phyloP scores from a whole-genome alignment of 148 eudicot species.

The Tetragonia tetragonoides region DNA sequence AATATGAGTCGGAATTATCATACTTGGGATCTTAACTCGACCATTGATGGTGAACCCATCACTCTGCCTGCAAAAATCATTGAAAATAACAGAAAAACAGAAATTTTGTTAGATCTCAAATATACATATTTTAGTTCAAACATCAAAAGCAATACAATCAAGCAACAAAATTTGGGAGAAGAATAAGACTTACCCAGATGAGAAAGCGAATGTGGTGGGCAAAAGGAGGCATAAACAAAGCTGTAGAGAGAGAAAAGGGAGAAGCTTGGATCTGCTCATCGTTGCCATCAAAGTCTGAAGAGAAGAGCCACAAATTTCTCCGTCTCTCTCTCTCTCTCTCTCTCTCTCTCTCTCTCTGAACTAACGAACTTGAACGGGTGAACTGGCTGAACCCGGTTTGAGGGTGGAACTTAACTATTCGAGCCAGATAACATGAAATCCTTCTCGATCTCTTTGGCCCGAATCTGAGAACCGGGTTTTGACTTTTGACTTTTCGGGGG shows the following conservation, averaged over 20 bases:
- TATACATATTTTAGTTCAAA: neutral
- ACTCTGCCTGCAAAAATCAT: conserved; percentile 28
- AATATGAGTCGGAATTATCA: neutral
- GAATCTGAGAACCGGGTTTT: too few species aligned
- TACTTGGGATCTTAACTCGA: conserved; percentile 44
- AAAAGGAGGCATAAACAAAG: conserved; percentile 21
- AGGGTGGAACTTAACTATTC: neutral
- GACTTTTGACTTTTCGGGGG: too few species aligned
- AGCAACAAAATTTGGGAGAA: neutral
- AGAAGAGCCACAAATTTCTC: conserved; percentile 1
- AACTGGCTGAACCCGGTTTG: neutral
- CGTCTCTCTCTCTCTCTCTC: neutral
- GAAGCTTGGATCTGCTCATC: conserved; percentile 15
- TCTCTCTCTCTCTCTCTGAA: neutral
- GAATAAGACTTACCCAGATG: conserved; percentile 26
- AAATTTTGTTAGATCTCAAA: conserved; percentile 23
- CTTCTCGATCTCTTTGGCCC: too few species aligned
- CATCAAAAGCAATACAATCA: neutral
- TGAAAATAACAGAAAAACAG: neutral
- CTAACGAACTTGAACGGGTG: neutral
- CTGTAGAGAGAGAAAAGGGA: conserved; percentile 19
- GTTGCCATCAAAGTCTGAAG: conserved; percentile 20
- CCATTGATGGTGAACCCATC: conserved; percentile 41
- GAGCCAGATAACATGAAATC: neutral
- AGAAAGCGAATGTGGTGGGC: conserved; percentile 20